Percentiles rank a stretch among this genome's conserved stretches.
phyloP scores from a whole-genome alignment of 768 basidiomycete species.

The Lactifluus pinguis region DNA sequence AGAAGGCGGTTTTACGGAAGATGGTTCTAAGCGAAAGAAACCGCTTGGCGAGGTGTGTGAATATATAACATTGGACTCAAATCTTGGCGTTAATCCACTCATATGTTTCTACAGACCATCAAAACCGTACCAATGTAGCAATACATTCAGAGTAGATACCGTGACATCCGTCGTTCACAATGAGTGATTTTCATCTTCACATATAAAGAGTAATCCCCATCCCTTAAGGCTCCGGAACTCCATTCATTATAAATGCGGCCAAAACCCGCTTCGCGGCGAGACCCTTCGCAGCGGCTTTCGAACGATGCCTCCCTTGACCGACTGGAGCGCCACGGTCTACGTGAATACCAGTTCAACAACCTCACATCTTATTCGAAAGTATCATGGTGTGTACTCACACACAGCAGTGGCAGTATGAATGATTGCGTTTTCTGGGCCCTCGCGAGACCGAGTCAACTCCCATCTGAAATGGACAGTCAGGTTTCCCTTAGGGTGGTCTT shows the following conservation, averaged over 20 bases:
- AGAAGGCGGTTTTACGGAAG: slow-evolving; percentile 77
- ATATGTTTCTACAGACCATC: slow-evolving; percentile 22
- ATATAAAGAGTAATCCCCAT: too few relatives aligned
- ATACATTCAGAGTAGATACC: too few relatives aligned
- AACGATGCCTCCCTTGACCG: background rate
- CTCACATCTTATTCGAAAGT: too few relatives aligned
- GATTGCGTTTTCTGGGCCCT: background rate
- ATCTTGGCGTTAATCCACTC: background rate
- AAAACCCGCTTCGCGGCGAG: background rate
- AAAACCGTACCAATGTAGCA: too few relatives aligned
- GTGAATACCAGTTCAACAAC: too few relatives aligned
- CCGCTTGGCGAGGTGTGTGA: slow-evolving; percentile 61
- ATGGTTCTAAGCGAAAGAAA: slow-evolving; percentile 55
- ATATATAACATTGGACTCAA: background rate
- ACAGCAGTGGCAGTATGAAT: background rate
- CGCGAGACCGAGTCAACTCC: fast-evolving
- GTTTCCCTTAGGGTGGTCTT: background rate
- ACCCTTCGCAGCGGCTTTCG: background rate
- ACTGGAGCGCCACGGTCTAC: background rate
- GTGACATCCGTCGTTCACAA: too few relatives aligned
- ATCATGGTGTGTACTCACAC: background rate
- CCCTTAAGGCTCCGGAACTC: too few relatives aligned
- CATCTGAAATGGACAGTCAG: background rate
- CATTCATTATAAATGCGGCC: too few relatives aligned
- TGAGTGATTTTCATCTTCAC: too few relatives aligned